Evolutionary conservation across 1,139 yeast genomes (phyloP).

Genomic region (Debaryomyces psychrophilus): DNA sequence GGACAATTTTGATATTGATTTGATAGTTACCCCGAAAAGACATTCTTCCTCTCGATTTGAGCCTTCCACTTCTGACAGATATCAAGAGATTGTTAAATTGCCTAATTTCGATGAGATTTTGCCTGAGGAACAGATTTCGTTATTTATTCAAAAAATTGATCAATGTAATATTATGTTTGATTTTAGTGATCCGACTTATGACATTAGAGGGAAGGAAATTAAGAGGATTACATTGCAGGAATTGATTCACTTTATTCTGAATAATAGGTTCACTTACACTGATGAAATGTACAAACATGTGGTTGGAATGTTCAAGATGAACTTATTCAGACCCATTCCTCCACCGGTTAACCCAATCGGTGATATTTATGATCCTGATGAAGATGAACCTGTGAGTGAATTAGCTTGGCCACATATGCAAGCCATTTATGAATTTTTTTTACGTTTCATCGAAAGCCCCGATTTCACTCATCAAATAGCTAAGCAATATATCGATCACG

Average conservation of each 20-base stretch:
- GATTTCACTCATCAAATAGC: constrained; percentile 94
- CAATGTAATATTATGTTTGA: constrained; percentile 96
- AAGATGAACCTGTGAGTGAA: constrained; percentile 96
- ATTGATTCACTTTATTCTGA: constrained; percentile 82
- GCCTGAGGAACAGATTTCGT: constrained; percentile 78
- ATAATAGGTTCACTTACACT: constrained; percentile 79
- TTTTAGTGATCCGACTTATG: constrained; percentile 90
- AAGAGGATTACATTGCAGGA: constrained; percentile 87
- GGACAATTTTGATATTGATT: constrained; percentile 49
- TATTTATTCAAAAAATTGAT: constrained; percentile 85
- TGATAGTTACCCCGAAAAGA: constrained; percentile 74
- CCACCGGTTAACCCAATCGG: constrained; percentile 98
- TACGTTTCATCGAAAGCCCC: constrained; percentile 90
- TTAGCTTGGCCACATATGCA: constrained; percentile 99
- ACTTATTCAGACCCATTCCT: constrained; percentile 92
- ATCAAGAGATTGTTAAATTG: constrained; percentile 70
- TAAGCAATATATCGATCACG: constrained; percentile 90
- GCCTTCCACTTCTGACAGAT: constrained; percentile 66
- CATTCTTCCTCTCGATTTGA: constrained; percentile 95
- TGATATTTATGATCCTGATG: constrained; percentile 96
- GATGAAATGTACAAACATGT: constrained; percentile 91
- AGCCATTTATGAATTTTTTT: constrained; percentile 89
- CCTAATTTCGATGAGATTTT: constrained; percentile 91
- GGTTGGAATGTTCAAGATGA: constrained; percentile 84
- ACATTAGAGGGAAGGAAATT: constrained; percentile 89